phyloP scores from a whole-genome alignment of 768 basidiomycete species.

The Amanita thiersii region DNA sequence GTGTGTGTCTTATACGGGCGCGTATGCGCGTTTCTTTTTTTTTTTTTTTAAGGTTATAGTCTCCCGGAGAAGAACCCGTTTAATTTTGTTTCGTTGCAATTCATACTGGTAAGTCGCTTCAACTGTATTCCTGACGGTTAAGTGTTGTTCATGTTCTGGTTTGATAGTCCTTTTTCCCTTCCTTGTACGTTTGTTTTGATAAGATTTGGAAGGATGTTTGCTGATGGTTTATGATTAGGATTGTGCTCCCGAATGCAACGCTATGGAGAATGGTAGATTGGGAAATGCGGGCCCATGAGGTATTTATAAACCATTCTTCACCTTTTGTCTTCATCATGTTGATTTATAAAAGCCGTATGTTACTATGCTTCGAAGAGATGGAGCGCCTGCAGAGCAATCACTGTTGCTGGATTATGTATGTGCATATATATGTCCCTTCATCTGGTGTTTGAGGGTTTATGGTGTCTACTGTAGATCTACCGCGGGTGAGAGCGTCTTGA shows the following conservation, averaged over 20 bases:
- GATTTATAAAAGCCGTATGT: constrained; percentile 73
- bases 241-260: constrained; percentile 41
- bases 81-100: constrained; percentile 37
- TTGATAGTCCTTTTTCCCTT: constrained; percentile 51
- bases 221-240: constrained; percentile 21
- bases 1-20: no score
- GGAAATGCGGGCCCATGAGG: constrained; percentile 44
- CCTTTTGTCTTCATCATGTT: no score
- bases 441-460: no score
- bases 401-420: constrained; percentile 60
- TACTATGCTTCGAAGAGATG: constrained; percentile 41
- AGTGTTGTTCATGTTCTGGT: neutral
- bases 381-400: constrained; percentile 46
- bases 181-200: constrained; percentile 30
- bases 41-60: constrained; percentile 45
- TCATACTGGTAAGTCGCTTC: constrained; percentile 28
- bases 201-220: no score
- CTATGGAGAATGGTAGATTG: constrained; percentile 47
- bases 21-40: no score
- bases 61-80: constrained; percentile 45
- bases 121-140: no score
- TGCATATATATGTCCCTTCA: no score
- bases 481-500: no score
- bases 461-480: no score
- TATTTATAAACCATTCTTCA: no score